A percentile compares a stretch with the other conserved stretches of the same genome.
Evolutionary conservation across 1,139 yeast species (phyloP).

Genomic region (Geotrichum aggregatum): DNA sequence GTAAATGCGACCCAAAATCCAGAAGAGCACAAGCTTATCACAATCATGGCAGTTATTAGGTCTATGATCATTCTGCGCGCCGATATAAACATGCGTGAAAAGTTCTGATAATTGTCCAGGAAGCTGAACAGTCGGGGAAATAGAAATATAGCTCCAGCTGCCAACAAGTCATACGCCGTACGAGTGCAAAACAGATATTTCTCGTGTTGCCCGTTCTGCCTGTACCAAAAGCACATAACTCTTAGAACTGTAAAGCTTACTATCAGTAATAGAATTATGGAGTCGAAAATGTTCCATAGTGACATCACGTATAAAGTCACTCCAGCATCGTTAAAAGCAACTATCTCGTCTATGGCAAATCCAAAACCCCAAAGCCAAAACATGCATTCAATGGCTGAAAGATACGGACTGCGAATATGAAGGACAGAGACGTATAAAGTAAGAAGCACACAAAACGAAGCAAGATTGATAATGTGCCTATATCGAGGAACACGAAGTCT

Average conservation of each 20-base stretch:
- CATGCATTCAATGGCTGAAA: slow-evolving; percentile 30
- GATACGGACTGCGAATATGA: slow-evolving; percentile 26
- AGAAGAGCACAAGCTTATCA: slow-evolving; percentile 45
- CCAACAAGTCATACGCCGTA: slow-evolving; percentile 43
- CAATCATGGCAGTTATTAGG: slow-evolving; percentile 51
- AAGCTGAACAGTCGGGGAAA: slow-evolving; percentile 54
- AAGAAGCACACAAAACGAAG: slow-evolving; percentile 41
- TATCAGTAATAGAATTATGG: slow-evolving; percentile 35
- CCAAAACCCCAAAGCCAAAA: slow-evolving; percentile 41
- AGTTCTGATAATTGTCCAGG: slow-evolving; percentile 52
- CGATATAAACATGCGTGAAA: slow-evolving; percentile 51
- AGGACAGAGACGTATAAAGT: slow-evolving; percentile 36
- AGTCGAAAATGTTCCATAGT: slow-evolving; percentile 42
- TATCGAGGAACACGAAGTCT: slow-evolving; percentile 41
- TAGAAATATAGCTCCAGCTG: slow-evolving; percentile 52
- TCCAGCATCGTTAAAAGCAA: slow-evolving; percentile 40
- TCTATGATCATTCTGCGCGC: slow-evolving; percentile 55
- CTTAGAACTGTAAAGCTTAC: slow-evolving; percentile 32
- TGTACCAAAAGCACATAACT: slow-evolving; percentile 23
- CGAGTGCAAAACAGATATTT: slow-evolving; percentile 26
- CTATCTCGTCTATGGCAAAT: slow-evolving; percentile 40
- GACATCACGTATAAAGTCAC: slow-evolving; percentile 39
- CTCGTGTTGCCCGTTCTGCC: slow-evolving; percentile 21
- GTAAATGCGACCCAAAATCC: slow-evolving; percentile 58
- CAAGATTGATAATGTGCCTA: slow-evolving; percentile 41